Evolutionary conservation across 2,329 filamentous ascomycete genomes (phyloP).

Genomic region (Dothideomycetidae sp.): DNA sequence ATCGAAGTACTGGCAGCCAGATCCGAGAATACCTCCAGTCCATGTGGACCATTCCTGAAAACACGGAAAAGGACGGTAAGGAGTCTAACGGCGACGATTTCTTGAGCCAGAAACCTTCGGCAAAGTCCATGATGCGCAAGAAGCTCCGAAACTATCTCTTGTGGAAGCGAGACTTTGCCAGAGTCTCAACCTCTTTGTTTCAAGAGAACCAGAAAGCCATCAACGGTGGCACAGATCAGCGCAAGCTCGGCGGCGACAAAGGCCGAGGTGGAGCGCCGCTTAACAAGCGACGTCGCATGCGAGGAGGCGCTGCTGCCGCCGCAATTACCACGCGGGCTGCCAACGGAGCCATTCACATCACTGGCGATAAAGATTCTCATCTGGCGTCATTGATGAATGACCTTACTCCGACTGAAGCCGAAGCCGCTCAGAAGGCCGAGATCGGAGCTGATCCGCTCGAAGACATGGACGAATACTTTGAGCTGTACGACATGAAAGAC

Average conservation of each 20-base stretch:
- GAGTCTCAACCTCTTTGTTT: constrained; percentile 66
- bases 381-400: constrained; percentile 72
- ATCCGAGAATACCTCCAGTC: constrained; percentile 81
- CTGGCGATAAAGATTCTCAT: constrained; percentile 70
- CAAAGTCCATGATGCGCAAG: constrained; percentile 75
- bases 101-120: constrained; percentile 45
- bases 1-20: constrained; percentile 72
- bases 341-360: constrained; percentile 59
- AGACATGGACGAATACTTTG: constrained; percentile 82
- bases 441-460: constrained; percentile 67
- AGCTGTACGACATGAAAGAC: constrained; percentile 82
- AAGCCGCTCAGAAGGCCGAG: constrained; percentile 55
- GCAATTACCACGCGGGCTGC: constrained; percentile 48
- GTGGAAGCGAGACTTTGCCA: constrained; percentile 83
- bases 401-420: constrained; percentile 64
- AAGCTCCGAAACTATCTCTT: constrained; percentile 73
- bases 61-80: constrained; percentile 27
- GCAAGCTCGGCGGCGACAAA: constrained; percentile 28
- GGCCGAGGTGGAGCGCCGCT: constrained; percentile 52
- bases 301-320: constrained; percentile 57
- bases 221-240: constrained; percentile 48
- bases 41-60: constrained; percentile 57
- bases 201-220: constrained; percentile 66
- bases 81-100: constrained; percentile 33
- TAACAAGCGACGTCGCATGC: constrained; percentile 73